Percentiles rank a stretch among this genome's conserved stretches.
Conservation (phyloP, 371 early-diverging fungal genomes). For the Mortierella sp. region DNA sequence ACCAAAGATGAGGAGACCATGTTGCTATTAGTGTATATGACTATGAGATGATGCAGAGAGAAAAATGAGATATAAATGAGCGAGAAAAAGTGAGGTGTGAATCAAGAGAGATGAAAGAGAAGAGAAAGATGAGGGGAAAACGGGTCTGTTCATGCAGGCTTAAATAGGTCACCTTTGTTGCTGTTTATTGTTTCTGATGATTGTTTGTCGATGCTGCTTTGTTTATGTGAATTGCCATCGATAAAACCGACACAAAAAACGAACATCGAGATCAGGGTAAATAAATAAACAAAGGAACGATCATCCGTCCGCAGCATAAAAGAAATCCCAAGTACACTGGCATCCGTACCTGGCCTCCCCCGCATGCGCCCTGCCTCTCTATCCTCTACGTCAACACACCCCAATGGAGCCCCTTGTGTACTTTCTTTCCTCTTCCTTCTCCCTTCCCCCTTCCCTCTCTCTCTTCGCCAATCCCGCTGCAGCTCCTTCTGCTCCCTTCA, state of each 20-base stretch:
- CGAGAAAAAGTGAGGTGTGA: neutral
- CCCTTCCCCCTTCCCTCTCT: neutral
- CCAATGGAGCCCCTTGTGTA: no score
- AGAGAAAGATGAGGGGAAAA: neutral
- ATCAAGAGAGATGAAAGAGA: neutral
- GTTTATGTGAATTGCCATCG: neutral
- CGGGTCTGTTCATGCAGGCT: neutral
- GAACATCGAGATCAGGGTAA: neutral
- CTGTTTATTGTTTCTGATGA: no score
- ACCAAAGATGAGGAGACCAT: neutral
- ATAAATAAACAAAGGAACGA: neutral
- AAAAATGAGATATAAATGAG: neutral
- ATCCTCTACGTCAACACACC: neutral
- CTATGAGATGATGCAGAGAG: neutral
- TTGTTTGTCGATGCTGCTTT: neutral
- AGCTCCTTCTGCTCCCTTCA: neutral
- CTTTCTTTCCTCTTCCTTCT: neutral
- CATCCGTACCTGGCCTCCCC: neutral
- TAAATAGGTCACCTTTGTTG: no score
- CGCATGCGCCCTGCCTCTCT: neutral
- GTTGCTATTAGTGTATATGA: neutral
- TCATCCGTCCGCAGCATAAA: neutral
- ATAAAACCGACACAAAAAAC: neutral
- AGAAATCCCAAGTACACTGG: neutral
- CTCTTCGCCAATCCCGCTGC: neutral